These are phyloP conservation scores for Ampelocalamus luodianensis DNA, from an alignment of 176 grass and related monocot genomes.

Conservation along the genomic window DNA sequence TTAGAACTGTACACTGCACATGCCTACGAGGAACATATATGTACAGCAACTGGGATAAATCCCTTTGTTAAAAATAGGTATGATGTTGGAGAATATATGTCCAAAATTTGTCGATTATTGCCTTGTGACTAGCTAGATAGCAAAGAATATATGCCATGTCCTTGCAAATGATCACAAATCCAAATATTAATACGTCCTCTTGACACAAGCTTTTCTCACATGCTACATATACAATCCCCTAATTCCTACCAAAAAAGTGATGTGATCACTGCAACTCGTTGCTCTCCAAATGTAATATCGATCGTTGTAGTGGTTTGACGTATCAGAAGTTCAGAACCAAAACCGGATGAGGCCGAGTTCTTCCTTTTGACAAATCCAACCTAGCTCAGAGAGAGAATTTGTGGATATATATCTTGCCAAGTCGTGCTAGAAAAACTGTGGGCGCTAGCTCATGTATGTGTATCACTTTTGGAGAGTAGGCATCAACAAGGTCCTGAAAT, in stretches of 20 bases:
- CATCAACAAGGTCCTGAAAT: constrained; percentile 41
- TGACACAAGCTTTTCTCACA: background rate
- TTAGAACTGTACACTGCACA: constrained; percentile 10
- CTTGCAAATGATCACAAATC: constrained; percentile 2
- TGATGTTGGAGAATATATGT: constrained; percentile 33
- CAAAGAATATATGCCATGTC: constrained; percentile 12
- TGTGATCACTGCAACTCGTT: background rate
- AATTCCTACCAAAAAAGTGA: constrained; percentile 13
- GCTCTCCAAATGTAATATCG: background rate
- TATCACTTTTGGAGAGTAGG: constrained; percentile 26
- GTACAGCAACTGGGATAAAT: constrained; percentile 19
- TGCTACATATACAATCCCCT: background rate
- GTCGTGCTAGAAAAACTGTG: background rate
- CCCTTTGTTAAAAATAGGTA: constrained; percentile 9
- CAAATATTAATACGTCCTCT: background rate
- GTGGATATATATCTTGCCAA: background rate
- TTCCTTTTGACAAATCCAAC: too few species aligned
- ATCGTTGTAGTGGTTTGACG: too few species aligned
- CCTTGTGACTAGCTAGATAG: constrained; percentile 25
- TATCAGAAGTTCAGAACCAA: too few species aligned
- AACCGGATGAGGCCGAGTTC: too few species aligned
- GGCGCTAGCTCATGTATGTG: background rate
- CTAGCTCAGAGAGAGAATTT: too few species aligned
- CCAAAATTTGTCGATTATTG: background rate
- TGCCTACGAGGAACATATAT: constrained; percentile 12